Conservation (phyloP, 2,329 filamentous ascomycete genomes). For the Aureobasidium sp. region DNA sequence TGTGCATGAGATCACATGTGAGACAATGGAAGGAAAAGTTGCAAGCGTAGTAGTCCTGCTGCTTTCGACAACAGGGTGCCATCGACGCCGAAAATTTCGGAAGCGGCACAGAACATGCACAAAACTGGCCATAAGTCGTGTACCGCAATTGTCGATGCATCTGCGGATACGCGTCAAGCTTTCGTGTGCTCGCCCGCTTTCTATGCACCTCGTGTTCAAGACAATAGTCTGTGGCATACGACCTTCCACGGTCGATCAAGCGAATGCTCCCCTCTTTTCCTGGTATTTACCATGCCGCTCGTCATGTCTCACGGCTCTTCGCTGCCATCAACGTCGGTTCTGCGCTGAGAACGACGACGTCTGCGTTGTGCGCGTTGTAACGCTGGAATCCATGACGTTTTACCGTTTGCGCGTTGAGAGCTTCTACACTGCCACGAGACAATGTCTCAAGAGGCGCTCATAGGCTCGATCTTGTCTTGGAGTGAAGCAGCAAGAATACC, state of each 20-base stretch:
- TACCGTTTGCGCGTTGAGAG: constrained; percentile 1
- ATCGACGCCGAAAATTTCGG: neutral
- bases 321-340: neutral
- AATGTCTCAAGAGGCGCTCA: neutral
- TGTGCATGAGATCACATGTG: too few species aligned
- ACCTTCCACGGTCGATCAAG: neutral
- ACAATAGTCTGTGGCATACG: neutral
- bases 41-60: neutral
- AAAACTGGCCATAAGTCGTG: neutral
- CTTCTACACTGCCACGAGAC: neutral
- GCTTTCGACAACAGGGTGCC: neutral
- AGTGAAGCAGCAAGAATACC: neutral
- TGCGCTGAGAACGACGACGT: neutral
- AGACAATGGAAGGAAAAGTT: neutral
- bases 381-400: constrained; percentile 8
- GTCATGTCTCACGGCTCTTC: neutral
- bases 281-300: too few species aligned
- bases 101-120: neutral
- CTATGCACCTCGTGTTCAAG: neutral
- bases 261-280: neutral
- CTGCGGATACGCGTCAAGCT: neutral
- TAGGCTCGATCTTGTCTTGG: neutral
- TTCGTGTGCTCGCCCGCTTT: neutral
- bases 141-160: neutral
- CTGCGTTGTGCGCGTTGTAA: constrained; percentile 3